Conservation (phyloP, 129 eudicot genomes). For the Helichrysum umbraculigerum region DNA sequence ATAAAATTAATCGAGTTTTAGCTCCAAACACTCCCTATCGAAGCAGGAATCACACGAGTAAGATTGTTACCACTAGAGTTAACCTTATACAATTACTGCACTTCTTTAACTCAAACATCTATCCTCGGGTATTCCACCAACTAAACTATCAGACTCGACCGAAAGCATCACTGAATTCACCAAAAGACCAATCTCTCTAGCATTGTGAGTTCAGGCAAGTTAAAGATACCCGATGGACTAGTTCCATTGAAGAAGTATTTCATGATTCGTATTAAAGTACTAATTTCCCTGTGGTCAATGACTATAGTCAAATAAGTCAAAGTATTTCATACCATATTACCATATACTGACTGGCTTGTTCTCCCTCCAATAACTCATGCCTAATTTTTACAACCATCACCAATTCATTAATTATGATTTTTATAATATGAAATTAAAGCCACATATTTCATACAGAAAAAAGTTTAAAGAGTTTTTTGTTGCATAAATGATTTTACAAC, state of each 20-base stretch:
- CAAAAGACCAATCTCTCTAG: constrained; percentile 63
- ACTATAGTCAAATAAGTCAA: constrained; percentile 5
- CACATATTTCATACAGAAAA: neutral
- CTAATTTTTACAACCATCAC: neutral
- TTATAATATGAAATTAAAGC: too few species aligned
- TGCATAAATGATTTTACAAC: too few species aligned
- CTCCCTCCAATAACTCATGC: too few species aligned
- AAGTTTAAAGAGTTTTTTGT: too few species aligned
- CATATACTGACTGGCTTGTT: too few species aligned
- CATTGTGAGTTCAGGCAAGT: constrained; percentile 53
- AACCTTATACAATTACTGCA: constrained; percentile 43
- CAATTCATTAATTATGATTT: too few species aligned
- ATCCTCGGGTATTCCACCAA: constrained; percentile 63
- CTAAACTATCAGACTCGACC: constrained; percentile 46
- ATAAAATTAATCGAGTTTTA: constrained; percentile 69
- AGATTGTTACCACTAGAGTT: constrained; percentile 55
- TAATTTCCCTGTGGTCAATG: constrained; percentile 42
- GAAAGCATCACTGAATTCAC: constrained; percentile 39
- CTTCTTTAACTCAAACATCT: constrained; percentile 45
- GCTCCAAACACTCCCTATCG: constrained; percentile 40
- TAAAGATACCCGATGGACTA: constrained; percentile 67
- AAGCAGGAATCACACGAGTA: constrained; percentile 60
- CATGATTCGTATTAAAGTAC: constrained; percentile 51
- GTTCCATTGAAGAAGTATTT: constrained; percentile 68
- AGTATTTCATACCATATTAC: too few species aligned